A percentile compares a stretch with the other conserved stretches of the same genome.
Evolutionary conservation across 2,329 filamentous ascomycete species (phyloP).

Genomic region (Colletotrichum ledebouriae): DNA sequence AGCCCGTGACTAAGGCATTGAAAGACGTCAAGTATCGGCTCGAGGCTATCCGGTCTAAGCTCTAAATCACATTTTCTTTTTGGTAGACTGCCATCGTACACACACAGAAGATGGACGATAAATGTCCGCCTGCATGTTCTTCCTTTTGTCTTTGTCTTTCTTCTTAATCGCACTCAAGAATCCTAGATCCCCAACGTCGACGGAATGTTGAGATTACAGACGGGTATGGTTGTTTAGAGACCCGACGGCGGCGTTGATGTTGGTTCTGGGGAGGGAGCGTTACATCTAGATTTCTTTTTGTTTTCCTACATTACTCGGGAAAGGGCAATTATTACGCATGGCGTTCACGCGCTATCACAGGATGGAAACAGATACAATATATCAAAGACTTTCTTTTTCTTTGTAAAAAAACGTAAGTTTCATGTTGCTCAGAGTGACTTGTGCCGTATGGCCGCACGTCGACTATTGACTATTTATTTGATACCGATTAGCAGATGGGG

Average conservation of each 20-base stretch:
- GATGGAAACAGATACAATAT: slow-evolving; percentile 24
- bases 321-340: slow-evolving; percentile 17
- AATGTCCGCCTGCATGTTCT: background rate
- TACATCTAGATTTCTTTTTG: too few species aligned
- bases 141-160: background rate
- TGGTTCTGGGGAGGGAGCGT: background rate
- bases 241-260: too few species aligned
- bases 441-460: too few species aligned
- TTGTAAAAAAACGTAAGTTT: background rate
- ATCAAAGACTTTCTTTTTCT: slow-evolving; percentile 22
- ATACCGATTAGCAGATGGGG: too few species aligned
- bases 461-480: too few species aligned
- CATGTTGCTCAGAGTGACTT: too few species aligned
- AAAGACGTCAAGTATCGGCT: slow-evolving; percentile 97
- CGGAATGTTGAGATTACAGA: too few species aligned
- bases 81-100: background rate
- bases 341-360: slow-evolving; percentile 32
- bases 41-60: slow-evolving; percentile 89
- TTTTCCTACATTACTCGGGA: too few species aligned
- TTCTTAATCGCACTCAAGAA: background rate
- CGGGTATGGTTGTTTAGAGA: too few species aligned
- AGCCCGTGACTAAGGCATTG: slow-evolving; percentile 87
- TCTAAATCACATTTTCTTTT: slow-evolving; percentile 56
- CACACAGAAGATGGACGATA: too few species aligned
- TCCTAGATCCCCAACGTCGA: background rate